Conservation (phyloP, 768 basidiomycete species). For the Leccinum incarnatum region DNA sequence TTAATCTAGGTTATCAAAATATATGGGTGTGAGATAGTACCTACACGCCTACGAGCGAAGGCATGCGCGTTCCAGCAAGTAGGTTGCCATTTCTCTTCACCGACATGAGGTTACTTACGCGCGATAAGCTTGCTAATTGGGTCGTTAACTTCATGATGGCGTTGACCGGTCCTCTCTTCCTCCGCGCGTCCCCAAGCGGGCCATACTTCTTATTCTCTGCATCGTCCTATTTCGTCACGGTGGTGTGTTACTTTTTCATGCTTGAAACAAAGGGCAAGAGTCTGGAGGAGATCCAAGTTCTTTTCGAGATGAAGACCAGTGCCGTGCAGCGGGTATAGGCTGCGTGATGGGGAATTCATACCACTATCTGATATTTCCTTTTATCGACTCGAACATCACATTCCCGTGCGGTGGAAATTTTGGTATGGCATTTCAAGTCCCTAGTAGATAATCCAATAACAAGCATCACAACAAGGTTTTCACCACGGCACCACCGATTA, state of each 20-base stretch:
- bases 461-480: background rate
- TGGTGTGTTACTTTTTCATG: conserved; percentile 38
- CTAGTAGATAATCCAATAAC: background rate
- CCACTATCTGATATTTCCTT: background rate
- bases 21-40: conserved; percentile 47
- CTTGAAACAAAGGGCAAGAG: conserved; percentile 46
- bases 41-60: conserved; percentile 44
- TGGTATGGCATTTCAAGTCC: background rate
- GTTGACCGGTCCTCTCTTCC: conserved; percentile 46
- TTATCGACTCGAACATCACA: background rate
- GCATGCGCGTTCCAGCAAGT: conserved; percentile 45
- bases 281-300: conserved; percentile 40
- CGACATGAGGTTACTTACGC: conserved; percentile 2
- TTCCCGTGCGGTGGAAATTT: background rate
- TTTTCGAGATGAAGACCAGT: conserved; percentile 30
- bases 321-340: background rate
- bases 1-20: conserved; percentile 33
- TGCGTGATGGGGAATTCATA: background rate
- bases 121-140: conserved; percentile 25
- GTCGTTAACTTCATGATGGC: conserved; percentile 43
- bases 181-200: conserved; percentile 41
- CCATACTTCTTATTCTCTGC: conserved; percentile 47
- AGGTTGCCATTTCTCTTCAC: conserved; percentile 6
- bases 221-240: conserved; percentile 35
- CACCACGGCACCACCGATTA: background rate